Evolutionary conservation across 352 stramenopile species (phyloP).

Genomic region (Phytopythium cucurbitacearum): DNA sequence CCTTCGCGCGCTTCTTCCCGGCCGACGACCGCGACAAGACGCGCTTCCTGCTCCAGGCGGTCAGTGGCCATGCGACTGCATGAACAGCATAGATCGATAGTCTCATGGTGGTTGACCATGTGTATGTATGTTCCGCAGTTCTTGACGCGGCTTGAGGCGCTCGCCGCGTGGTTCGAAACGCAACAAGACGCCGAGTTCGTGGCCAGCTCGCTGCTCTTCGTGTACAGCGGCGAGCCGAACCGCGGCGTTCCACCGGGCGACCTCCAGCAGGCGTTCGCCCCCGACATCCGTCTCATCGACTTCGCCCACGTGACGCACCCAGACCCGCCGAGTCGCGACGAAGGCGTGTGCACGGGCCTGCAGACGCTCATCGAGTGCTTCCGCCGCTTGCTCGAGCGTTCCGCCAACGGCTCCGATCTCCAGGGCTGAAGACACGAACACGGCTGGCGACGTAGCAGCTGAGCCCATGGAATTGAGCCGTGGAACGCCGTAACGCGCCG

Average conservation of each 20-base stretch:
- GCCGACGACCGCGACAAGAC: slow-evolving; percentile 17
- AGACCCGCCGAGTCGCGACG: slow-evolving; percentile 28
- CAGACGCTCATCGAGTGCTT: slow-evolving; percentile 50
- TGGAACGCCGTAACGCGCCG: no score
- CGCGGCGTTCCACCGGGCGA: not conserved
- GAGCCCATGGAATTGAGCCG: no score
- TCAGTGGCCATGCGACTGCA: slow-evolving; percentile 12
- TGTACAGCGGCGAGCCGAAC: slow-evolving; percentile 81
- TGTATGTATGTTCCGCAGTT: slow-evolving; percentile 32
- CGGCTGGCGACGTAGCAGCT: no score
- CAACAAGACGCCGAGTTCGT: slow-evolving; percentile 89
- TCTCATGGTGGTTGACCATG: not conserved
- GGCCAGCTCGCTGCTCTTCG: slow-evolving; percentile 93
- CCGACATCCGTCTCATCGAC: slow-evolving; percentile 80
- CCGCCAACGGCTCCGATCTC: not conserved
- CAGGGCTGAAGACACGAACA: not conserved
- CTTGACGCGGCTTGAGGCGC: slow-evolving; percentile 46
- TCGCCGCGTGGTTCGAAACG: slow-evolving; percentile 73
- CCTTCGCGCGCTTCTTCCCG: slow-evolving; percentile 83
- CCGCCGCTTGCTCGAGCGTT: slow-evolving; percentile 23
- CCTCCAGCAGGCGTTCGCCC: slow-evolving; percentile 3
- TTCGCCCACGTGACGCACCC: slow-evolving; percentile 66
- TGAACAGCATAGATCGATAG: not conserved
- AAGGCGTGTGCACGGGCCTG: slow-evolving; percentile 57
- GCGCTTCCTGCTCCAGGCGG: slow-evolving; percentile 33